Percentiles rank a stretch among this genome's conserved stretches.
phyloP scores from a whole-genome alignment of 2,329 filamentous ascomycete species.

The Aureobasidium namibiae region DNA sequence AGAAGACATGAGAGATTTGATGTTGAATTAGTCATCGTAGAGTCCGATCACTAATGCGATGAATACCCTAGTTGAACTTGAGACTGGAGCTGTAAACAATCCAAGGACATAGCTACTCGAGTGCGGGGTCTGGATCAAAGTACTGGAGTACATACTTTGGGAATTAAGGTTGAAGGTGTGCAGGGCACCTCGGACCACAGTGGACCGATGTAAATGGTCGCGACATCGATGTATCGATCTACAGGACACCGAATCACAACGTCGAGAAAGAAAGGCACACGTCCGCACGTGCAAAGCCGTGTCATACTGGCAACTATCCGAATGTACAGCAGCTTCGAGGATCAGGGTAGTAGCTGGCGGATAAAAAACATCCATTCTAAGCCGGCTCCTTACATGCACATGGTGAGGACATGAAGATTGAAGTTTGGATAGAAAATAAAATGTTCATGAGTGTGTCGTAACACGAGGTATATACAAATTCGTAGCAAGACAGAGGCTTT shows the following conservation, averaged over 20 bases:
- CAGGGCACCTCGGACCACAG: neutral
- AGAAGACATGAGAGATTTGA: slow-evolving; percentile 1
- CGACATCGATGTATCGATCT: too few relatives aligned
- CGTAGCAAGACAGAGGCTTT: slow-evolving; percentile 1
- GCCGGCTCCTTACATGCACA: too few relatives aligned
- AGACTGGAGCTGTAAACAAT: neutral
- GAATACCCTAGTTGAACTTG: neutral
- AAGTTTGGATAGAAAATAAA: neutral
- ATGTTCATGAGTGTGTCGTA: slow-evolving; percentile 1
- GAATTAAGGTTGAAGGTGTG: neutral
- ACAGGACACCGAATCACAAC: too few relatives aligned
- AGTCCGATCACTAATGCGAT: too few relatives aligned
- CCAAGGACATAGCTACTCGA: neutral
- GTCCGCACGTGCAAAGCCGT: too few relatives aligned
- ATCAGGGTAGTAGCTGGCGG: too few relatives aligned
- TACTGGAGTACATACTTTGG: neutral
- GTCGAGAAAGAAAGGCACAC: too few relatives aligned
- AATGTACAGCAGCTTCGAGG: too few relatives aligned
- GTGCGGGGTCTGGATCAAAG: neutral
- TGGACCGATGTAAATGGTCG: neutral
- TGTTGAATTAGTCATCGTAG: neutral
- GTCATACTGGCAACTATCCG: too few relatives aligned
- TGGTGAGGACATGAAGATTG: neutral
- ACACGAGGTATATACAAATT: slow-evolving; percentile 1
- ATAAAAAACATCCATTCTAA: too few relatives aligned